Evolutionary conservation across 208 protist genomes (phyloP), one percentile per base, ranked within the genome.

Genomic region (Trypanosoma caninum): DNA sequence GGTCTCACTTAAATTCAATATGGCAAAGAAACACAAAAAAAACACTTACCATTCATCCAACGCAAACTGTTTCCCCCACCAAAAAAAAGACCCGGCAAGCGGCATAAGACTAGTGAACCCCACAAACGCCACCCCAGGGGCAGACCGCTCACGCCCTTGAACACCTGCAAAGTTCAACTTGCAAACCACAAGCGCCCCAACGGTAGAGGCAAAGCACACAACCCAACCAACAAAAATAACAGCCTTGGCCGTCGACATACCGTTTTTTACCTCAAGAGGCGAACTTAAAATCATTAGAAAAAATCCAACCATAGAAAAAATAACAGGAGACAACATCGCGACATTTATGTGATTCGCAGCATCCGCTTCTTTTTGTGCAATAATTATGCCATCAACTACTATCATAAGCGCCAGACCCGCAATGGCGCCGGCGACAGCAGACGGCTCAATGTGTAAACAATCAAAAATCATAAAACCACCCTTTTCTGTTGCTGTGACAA

Each of bases 181-280:
- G 8, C 76, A 70, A 31, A 91, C 48, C 0, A 59, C 58, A 14
- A 95, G 72, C 10, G 85, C 71, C 18, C 55, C 72, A 14, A 83
- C 70, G 16, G 64, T 87, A 20, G 85, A 83, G 37, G 59, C 60
- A 35, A 93, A 77, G 69, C 87, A 84, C 31, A 74, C 28, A 11
- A 91, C 27, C 86, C 89, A 95, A 22, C 78, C 57, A 30, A 84
- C 63, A 63, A 93, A 91, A 33, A 93, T 62, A 35, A 88, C 41
- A 47, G 76, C 72, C 44, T 86, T 86, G 16, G 81, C 74, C 23
- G 67, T 69, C 3, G 58, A 46, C 40, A 78, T 71, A 42, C 81
- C 75, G 33, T 89, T 82, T 47, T 65, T 74, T 20, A 93, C 55
- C 48, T 84, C 79, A 1, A 65, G 68, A 0, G 86, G 84, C 14